phyloP scores from a whole-genome alignment of 2,329 filamentous ascomycete genomes.

The Talaromyces amestolkiae region DNA sequence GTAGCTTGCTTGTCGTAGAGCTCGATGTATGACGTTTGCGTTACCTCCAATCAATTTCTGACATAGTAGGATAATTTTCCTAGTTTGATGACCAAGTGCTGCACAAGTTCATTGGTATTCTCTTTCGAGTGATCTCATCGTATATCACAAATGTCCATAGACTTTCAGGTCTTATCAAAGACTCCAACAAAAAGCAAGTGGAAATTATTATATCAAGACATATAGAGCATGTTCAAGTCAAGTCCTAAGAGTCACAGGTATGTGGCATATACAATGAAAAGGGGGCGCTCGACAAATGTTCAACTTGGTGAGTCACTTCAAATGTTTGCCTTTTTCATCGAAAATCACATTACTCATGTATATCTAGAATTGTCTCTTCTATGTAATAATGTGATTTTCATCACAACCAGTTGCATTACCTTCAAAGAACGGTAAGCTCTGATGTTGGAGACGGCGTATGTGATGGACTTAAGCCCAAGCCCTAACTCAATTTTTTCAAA shows the following conservation, averaged over 20 bases:
- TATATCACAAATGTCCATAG: neutral
- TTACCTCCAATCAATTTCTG: neutral
- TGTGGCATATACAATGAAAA: neutral
- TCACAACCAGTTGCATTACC: neutral
- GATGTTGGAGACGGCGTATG: neutral
- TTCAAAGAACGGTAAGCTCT: neutral
- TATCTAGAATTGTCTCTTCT: neutral
- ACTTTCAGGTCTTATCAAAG: neutral
- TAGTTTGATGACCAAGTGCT: neutral
- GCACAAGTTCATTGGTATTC: neutral
- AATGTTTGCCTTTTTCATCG: neutral
- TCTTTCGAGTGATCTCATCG: neutral
- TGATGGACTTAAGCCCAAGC: neutral
- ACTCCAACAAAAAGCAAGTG: neutral
- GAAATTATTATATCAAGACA: neutral
- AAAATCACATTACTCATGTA: neutral
- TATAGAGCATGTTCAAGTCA: neutral
- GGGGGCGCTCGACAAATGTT: neutral
- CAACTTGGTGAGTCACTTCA: neutral
- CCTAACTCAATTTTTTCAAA: too few species aligned
- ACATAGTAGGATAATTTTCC: neutral
- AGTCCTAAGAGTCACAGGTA: neutral
- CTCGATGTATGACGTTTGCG: neutral
- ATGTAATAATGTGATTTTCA: neutral
- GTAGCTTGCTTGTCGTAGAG: slow-evolving; percentile 9